Evolutionary conservation across 202 grass and related monocot genomes (phyloP).

Genomic region (Schoenoplectus tabernaemontani): DNA sequence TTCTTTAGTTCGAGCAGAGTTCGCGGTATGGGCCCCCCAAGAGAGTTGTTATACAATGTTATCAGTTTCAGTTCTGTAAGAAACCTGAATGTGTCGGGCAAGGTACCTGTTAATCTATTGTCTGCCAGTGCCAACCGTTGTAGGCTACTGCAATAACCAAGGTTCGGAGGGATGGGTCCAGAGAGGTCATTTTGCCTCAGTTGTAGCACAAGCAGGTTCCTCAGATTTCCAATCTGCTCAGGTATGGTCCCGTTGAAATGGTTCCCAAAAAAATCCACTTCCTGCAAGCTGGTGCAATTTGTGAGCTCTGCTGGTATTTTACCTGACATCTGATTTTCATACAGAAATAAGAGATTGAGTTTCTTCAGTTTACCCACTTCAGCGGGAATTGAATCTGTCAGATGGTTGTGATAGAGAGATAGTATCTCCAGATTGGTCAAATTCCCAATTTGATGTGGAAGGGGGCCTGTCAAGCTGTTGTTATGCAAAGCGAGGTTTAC

Average conservation of each 20-base stretch:
- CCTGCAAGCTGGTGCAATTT: constrained; percentile 71
- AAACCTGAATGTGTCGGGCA: constrained; percentile 48
- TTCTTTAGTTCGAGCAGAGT: constrained; percentile 56
- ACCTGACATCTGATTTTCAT: constrained; percentile 95
- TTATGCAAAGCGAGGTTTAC: constrained; percentile 84
- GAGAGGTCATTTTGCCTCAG: constrained; percentile 87
- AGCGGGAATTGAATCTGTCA: constrained; percentile 45
- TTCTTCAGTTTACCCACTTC: constrained; percentile 60
- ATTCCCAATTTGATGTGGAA: constrained; percentile 58
- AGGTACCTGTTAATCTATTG: constrained; percentile 54
- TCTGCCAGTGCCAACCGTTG: constrained; percentile 78
- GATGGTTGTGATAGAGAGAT: constrained; percentile 77
- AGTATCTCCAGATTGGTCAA: constrained; percentile 67
- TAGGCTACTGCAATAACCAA: constrained; percentile 60
- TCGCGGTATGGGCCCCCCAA: constrained; percentile 52
- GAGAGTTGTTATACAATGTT: constrained; percentile 92
- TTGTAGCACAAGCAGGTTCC: constrained; percentile 66
- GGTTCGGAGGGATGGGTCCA: constrained; percentile 58
- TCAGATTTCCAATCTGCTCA: constrained; percentile 59
- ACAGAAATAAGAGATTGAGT: constrained; percentile 55
- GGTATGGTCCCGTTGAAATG: constrained; percentile 63
- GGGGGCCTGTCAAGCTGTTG: constrained; percentile 52
- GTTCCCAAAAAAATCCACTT: constrained; percentile 93
- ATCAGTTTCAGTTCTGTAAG: constrained; percentile 51
- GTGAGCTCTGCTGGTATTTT: constrained; percentile 55